Conservation (phyloP, 1,139 yeast species). For the Tardiomyces depauwii region DNA sequence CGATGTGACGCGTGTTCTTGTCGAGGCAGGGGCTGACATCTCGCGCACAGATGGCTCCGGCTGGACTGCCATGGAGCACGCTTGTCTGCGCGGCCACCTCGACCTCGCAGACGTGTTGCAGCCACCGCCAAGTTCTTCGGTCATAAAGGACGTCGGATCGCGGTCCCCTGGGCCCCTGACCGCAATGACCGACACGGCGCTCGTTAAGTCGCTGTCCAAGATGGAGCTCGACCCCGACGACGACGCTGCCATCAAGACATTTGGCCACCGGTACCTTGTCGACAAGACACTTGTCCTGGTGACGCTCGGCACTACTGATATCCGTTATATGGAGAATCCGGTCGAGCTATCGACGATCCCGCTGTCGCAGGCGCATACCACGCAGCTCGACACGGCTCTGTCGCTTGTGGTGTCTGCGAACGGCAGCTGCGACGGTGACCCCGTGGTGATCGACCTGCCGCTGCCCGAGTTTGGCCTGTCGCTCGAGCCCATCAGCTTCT, state of each 20-base stretch:
- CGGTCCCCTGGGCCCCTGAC: neutral
- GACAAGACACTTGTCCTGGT: conserved; percentile 55
- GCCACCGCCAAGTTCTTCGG: conserved; percentile 24
- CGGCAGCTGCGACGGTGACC: conserved; percentile 39
- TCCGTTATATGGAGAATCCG: conserved; percentile 48
- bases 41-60: conserved; percentile 72
- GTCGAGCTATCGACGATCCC: conserved; percentile 66
- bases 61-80: conserved; percentile 97
- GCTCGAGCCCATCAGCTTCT: conserved; percentile 74
- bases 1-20: conserved; percentile 45
- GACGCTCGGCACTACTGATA: conserved; percentile 81
- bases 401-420: conserved; percentile 57
- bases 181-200: neutral
- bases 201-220: neutral
- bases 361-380: conserved; percentile 59
- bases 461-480: conserved; percentile 70
- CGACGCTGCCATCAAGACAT: conserved; percentile 43
- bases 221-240: conserved; percentile 1
- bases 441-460: conserved; percentile 69
- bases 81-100: conserved; percentile 81
- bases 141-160: neutral
- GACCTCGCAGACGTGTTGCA: conserved; percentile 50
- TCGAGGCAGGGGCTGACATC: conserved; percentile 37
- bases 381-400: conserved; percentile 82
- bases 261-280: conserved; percentile 69